Base-by-base conservation (phyloP, 495 filamentous ascomycete species). In the Neurospora hispaniola region DNA sequence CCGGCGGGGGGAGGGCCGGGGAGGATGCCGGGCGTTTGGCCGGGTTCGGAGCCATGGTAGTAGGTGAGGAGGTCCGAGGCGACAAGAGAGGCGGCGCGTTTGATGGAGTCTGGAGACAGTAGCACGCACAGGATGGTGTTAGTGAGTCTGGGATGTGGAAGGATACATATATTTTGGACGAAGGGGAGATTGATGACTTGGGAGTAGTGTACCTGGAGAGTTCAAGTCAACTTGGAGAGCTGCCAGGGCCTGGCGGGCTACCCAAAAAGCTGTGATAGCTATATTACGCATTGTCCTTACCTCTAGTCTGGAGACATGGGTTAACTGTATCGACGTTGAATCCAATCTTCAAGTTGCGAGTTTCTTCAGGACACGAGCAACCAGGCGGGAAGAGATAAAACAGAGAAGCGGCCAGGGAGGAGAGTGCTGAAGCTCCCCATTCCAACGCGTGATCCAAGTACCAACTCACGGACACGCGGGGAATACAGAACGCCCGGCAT, bases 11-110 rank as follows among this genome's bases (percentile, higher is more conserved):
- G 86, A 35, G 85, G 85, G 0, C 81, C 83, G 23, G 86, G 85
- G 35, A 93, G 82, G 54, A 92, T 87, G 54, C 91, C 91, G 8
- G 89, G 89, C 2, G 86, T 88, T 42, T 86, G 82, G 43, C 88
- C 89, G 5, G 86, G 82, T 69, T 88, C 79, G 72, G 89, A 86
- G 71, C 87, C 87, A 73, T 89, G 83, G 78, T 93, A 93, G 79
- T 87, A 88, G 72, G 79, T 81, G 79, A 92, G 87, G 81, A 92
- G 86, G 72, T 88, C 87, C 72, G 84, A 80, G 27, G 90, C 89
- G 70, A 91, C 84, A 11, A 81, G 85, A 39, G 85, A 84, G 38
- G 91, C 90, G 8, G 87, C 88, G 68, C 77, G 75, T 77, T 88
- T 89, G 76, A 93, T 87, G 5, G 89, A 91, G 41, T 75, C 88